Conservation (phyloP, 2,329 filamentous ascomycete genomes). For the Lasiodiplodia citricola region DNA sequence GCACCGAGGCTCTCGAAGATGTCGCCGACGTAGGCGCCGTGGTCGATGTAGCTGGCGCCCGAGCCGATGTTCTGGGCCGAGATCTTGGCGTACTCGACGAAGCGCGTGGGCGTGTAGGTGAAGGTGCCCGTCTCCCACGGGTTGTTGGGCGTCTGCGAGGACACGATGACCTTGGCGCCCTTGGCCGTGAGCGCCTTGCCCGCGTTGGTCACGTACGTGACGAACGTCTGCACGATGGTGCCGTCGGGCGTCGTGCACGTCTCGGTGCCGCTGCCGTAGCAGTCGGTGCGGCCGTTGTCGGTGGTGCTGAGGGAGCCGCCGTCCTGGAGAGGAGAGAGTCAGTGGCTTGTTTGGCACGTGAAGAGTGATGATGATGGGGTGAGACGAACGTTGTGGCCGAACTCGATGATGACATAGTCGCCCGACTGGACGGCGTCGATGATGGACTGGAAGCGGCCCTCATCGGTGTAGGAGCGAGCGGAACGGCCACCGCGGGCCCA, state of each 20-base stretch:
- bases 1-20: constrained; percentile 32
- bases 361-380: constrained; percentile 46
- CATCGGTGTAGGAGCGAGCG: constrained; percentile 67
- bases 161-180: constrained; percentile 62
- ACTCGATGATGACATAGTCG: constrained; percentile 71
- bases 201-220: constrained; percentile 63
- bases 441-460: constrained; percentile 66
- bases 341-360: constrained; percentile 21
- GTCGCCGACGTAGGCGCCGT: constrained; percentile 61
- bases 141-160: constrained; percentile 64
- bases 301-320: constrained; percentile 59
- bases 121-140: constrained; percentile 62
- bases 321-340: constrained; percentile 24
- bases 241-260: constrained; percentile 58
- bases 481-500: constrained; percentile 68
- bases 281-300: constrained; percentile 67
- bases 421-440: constrained; percentile 57
- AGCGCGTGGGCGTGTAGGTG: constrained; percentile 53
- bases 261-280: constrained; percentile 57
- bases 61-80: constrained; percentile 13
- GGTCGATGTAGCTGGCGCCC: constrained; percentile 56
- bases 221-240: constrained; percentile 61
- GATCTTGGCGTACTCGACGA: constrained; percentile 47
- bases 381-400: constrained; percentile 63
- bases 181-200: constrained; percentile 57